Percentiles rank a stretch among this genome's conserved stretches.
phyloP scores from a whole-genome alignment of 2,329 filamentous ascomycete species.

The Lojkania enalia region DNA sequence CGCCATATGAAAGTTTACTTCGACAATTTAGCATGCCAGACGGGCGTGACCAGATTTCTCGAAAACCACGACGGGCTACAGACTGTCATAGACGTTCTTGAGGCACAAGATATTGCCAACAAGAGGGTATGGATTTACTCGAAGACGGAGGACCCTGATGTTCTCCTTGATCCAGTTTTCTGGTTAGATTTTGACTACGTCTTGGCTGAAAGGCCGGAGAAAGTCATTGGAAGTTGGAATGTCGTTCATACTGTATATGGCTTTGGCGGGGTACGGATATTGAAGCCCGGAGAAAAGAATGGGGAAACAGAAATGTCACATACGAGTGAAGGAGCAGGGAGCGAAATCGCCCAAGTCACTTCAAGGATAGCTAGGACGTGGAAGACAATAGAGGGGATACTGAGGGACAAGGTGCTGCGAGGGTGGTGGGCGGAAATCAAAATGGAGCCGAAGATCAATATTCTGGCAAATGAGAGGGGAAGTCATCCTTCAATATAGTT shows the following conservation, averaged over 20 bases:
- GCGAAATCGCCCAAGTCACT: conserved; percentile 21
- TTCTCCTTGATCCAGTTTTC: conserved; percentile 55
- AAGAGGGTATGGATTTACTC: conserved; percentile 58
- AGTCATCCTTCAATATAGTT: too few relatives aligned
- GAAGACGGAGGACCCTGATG: conserved; percentile 59
- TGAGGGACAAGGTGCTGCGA: conserved; percentile 43
- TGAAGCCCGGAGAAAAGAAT: conserved; percentile 49
- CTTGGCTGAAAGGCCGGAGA: conserved; percentile 56
- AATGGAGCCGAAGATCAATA: conserved; percentile 58
- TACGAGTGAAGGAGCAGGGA: conserved; percentile 12
- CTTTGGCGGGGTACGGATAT: conserved; percentile 54
- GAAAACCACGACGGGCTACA: conserved; percentile 38
- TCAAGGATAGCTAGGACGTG: conserved; percentile 25
- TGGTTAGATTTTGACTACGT: conserved; percentile 64
- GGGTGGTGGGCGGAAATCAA: conserved; percentile 61
- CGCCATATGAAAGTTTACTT: conserved; percentile 52
- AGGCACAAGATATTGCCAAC: conserved; percentile 19
- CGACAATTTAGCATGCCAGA: conserved; percentile 65
- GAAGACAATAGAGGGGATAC: conserved; percentile 35
- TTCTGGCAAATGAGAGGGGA: conserved; percentile 53
- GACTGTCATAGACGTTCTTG: conserved; percentile 31
- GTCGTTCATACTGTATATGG: conserved; percentile 54
- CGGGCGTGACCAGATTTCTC: conserved; percentile 64
- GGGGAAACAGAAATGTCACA: conserved; percentile 14
- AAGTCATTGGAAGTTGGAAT: conserved; percentile 57